Base-by-base conservation (phyloP, 2,329 filamentous ascomycete genomes). In the Xylariaceae sp. region DNA sequence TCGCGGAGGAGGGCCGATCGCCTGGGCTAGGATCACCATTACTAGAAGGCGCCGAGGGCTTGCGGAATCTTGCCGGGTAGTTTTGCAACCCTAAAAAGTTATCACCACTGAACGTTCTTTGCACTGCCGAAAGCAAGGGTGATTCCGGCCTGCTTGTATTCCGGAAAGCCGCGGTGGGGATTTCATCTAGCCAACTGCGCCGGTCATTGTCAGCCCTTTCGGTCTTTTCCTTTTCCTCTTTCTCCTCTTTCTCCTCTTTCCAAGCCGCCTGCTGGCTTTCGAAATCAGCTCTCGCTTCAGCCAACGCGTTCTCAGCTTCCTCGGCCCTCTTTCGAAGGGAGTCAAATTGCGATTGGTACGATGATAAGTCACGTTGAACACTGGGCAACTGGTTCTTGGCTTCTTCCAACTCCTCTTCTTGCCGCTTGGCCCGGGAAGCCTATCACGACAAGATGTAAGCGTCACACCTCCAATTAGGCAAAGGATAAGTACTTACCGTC, bases 331-430 rank as follows among this genome's bases (percentile, higher is more conserved):
- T 74, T 48, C 81, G 79, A 3, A 94, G 66, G 13, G 73, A 67
- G 34, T 81, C 76, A 19, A 85, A 63, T 47, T 82, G 74, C 3
- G 73, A 67, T 40, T 77, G 78, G 41, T 80, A 77, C 17, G 74
- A 68, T 12, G 74, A 69, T 2, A 87, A 66, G 43, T 89, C 83
- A 46, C 79, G 73, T 43, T 85, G 78, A 7, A 83, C 72, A 13
- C 68, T 72, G n/a, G 78, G 74, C n/a, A 85, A 71, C 41, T 79
- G 78, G 29, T 73, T 81, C 54, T 72, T 78, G 48, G 79, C 70
- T 38, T 78, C 76, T 55, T 96, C 89, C 4, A 95, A 66, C 51
- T 97, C 89, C 51, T 95, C 87, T 61, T 95, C 89, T 17, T 86
- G 70, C 40, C 76, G 78, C 53, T 87, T 76, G 34, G 69, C 70